Base-by-base conservation (phyloP, 352 stramenopile genomes). In the Phytopythium mirpurense region DNA sequence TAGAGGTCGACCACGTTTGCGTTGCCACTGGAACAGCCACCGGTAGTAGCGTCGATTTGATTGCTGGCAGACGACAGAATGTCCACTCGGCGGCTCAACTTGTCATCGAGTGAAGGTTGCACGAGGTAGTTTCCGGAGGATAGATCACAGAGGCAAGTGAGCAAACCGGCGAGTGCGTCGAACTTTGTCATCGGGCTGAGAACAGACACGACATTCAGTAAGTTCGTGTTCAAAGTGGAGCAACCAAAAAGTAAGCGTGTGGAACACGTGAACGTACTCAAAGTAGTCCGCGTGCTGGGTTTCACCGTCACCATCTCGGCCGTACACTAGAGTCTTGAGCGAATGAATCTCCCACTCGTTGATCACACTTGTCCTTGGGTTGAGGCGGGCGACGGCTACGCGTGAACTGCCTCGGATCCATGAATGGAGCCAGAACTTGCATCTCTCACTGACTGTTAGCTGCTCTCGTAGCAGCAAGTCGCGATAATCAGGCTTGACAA, bases 401-500 rank as follows among this genome's bases (percentile, higher is more conserved):
- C 56, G 53, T 0, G 78, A 72, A 15, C 71, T 67, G n/a, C 84
- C 82, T 10, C 82, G 76, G 15, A 94, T 60, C 84, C 84, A 94
- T 5, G 82, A 83, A 58, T 93, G 76, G 1, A 94, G 54, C 81
- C 82, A 90, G 44, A 89, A 75, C 1, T 67, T 66, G 18, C 72
- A 72, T 36, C 72, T 59, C 48, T 94, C 84, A 47, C 72, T 83
- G 2, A 57, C 57, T 16, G 78, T 83, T 21, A 93, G 51, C 55
- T 75, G 69, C 49, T 94, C 84, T 16, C 72, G 57, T 8, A 85
- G 19, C n/a, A 64, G 63, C 0, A 85, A 54, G 10, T 65, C 59
- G 21, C 70, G 63, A 29, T 86, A 78, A 56, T 94, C 82, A 9
- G 78, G 63, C 44, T 92, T 94, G 27, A 87, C 65, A 40, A 90